Conservation (phyloP, 768 basidiomycete species). For the Podaxis sp. region DNA sequence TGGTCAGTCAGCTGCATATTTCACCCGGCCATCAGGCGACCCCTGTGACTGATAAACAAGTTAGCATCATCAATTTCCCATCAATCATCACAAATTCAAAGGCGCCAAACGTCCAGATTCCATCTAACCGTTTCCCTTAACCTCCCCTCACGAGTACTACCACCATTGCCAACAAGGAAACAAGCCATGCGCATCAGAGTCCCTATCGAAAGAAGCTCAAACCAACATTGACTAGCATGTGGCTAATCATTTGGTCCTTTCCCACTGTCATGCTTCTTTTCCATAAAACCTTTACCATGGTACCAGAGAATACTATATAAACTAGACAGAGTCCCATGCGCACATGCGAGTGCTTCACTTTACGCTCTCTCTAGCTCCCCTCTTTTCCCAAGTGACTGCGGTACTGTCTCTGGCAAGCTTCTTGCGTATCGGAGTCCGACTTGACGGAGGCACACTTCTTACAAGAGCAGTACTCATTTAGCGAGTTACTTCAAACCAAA, state of each 20-base stretch:
- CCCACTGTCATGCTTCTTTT: constrained; percentile 25
- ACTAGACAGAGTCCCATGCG: neutral
- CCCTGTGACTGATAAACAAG: neutral
- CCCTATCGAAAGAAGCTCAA: neutral
- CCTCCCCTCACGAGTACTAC: neutral
- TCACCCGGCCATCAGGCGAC: too few relatives aligned
- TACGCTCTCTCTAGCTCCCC: constrained; percentile 4
- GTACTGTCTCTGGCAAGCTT: neutral
- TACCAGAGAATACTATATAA: constrained; percentile 4
- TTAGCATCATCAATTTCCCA: neutral
- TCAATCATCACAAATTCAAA: neutral
- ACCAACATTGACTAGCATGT: constrained; percentile 15
- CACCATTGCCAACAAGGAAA: neutral
- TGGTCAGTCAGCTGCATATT: too few relatives aligned
- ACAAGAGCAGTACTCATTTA: neutral
- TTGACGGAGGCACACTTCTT: too few relatives aligned
- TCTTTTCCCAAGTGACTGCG: constrained; percentile 3
- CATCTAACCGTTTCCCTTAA: neutral
- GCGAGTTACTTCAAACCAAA: neutral
- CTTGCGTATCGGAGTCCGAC: constrained; percentile 5
- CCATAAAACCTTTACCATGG: constrained; percentile 14
- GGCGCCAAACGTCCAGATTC: neutral
- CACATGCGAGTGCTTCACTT: neutral
- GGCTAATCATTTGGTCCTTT: constrained; percentile 14
- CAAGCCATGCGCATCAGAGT: neutral